Evolutionary conservation across 441 rosid genomes (phyloP).

Genomic region (California macrophylla): DNA sequence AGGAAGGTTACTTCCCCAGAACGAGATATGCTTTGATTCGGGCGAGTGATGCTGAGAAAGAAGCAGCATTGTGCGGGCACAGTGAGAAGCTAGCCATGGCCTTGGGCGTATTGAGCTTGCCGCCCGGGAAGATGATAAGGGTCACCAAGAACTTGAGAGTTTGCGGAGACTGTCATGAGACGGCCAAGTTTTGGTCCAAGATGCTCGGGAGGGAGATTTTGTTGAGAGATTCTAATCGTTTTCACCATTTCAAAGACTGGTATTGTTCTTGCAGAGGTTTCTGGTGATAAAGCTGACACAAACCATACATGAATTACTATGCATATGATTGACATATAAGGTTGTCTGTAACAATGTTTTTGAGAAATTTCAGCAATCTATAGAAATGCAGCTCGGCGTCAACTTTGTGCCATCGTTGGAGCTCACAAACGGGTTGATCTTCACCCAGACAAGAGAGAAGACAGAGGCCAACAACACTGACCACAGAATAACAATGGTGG

Average conservation of each 20-base stretch:
- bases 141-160: conserved; percentile 50
- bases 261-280: conserved; percentile 70
- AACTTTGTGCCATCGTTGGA: conserved; percentile 51
- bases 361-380: conserved; percentile 86
- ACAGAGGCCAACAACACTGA: conserved; percentile 79
- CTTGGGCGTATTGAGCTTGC: conserved; percentile 45
- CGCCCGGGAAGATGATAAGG: conserved; percentile 41
- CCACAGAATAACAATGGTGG: conserved; percentile 86
- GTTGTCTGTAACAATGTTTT: too few relatives aligned
- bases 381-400: conserved; percentile 44
- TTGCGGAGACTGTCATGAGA: conserved; percentile 63
- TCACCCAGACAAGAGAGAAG: conserved; percentile 77
- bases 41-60: conserved; percentile 44
- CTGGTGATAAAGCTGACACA: too few relatives aligned
- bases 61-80: conserved; percentile 57
- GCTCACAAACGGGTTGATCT: conserved; percentile 61
- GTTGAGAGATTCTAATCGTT: conserved; percentile 55
- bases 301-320: too few relatives aligned
- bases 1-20: conserved; percentile 35
- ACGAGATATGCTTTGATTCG: conserved; percentile 40
- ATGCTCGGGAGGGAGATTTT: conserved; percentile 38
- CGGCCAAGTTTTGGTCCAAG: conserved; percentile 63
- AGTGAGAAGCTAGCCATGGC: conserved; percentile 69
- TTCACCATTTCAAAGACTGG: conserved; percentile 61
- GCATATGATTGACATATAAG: too few relatives aligned